These are phyloP conservation scores for Yueomyces sp. DNA, from an alignment of 805 yeast species.

Conservation along the genomic window DNA sequence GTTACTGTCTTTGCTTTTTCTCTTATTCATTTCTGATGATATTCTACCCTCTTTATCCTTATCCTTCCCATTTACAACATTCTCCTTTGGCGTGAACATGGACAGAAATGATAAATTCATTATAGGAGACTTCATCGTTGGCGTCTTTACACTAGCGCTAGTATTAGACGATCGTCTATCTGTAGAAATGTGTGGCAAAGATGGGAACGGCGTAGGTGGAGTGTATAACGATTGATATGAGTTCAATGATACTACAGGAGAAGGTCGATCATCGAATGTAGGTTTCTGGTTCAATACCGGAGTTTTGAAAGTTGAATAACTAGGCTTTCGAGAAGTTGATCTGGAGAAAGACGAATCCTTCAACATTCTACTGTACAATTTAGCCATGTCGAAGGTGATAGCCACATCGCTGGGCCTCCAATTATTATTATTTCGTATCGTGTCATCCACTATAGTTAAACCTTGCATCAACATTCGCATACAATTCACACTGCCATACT, in stretches of 20 bases:
- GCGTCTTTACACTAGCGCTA: too few species aligned
- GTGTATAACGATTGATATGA: slow-evolving; percentile 10
- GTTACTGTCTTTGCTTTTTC: too few species aligned
- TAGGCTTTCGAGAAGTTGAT: slow-evolving; percentile 7
- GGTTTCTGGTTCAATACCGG: slow-evolving; percentile 13
- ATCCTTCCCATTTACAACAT: too few species aligned
- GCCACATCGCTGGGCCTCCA: slow-evolving; percentile 56
- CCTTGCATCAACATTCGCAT: slow-evolving; percentile 35
- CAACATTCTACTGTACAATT: slow-evolving; percentile 24
- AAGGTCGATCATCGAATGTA: slow-evolving; percentile 19
- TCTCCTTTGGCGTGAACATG: too few species aligned
- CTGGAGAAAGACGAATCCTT: slow-evolving; percentile 10
- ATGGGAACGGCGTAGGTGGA: slow-evolving; percentile 4
- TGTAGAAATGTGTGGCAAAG: slow-evolving; percentile 14
- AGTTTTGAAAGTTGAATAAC: slow-evolving; percentile 13
- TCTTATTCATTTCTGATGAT: too few species aligned
- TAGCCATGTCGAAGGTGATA: slow-evolving; percentile 37
- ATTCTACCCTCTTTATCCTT: too few species aligned
- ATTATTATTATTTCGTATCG: slow-evolving; percentile 39
- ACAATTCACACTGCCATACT: slow-evolving; percentile 49
- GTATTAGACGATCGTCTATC: slow-evolving; percentile 5
- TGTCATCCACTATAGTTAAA: slow-evolving; percentile 24
- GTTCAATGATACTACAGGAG: slow-evolving; percentile 16
- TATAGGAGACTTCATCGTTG: too few species aligned
- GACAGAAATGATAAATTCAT: too few species aligned